Percentiles rank a stretch among this genome's conserved stretches.
phyloP scores from a whole-genome alignment of 2,329 filamentous ascomycete genomes.

The Colletotrichum cuscutae region DNA sequence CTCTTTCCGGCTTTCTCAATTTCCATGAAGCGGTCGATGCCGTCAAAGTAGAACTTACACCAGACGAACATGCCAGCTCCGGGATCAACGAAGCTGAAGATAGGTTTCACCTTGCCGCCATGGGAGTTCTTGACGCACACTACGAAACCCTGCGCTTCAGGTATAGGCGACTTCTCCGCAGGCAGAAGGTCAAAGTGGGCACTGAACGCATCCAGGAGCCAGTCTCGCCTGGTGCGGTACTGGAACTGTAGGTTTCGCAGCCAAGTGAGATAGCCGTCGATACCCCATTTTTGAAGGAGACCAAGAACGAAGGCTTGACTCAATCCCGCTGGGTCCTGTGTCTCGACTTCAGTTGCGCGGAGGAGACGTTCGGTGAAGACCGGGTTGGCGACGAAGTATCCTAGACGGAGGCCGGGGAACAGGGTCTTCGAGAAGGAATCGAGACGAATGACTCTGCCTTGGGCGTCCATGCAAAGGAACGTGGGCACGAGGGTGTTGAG shows the following conservation, averaged over 20 bases:
- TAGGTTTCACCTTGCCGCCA: slow-evolving; percentile 26
- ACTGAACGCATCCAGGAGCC: slow-evolving; percentile 67
- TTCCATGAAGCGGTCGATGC: slow-evolving; percentile 33
- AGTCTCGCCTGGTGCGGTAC: slow-evolving; percentile 74
- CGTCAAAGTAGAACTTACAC: slow-evolving; percentile 42
- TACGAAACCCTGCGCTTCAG: slow-evolving; percentile 36
- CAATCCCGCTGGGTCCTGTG: slow-evolving; percentile 76
- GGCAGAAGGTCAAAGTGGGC: slow-evolving; percentile 36
- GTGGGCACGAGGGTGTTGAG: slow-evolving; percentile 37
- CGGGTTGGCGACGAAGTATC: slow-evolving; percentile 65
- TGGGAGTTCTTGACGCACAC: slow-evolving; percentile 32
- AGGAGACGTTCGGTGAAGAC: slow-evolving; percentile 43
- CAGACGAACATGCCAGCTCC: slow-evolving; percentile 47
- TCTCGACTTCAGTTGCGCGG: slow-evolving; percentile 57
- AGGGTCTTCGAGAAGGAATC: slow-evolving; percentile 40
- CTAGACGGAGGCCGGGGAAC: slow-evolving; percentile 74
- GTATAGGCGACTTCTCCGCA: slow-evolving; percentile 35
- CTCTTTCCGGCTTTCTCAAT: slow-evolving; percentile 34
- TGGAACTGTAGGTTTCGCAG: slow-evolving; percentile 74
- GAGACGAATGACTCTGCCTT: slow-evolving; percentile 41
- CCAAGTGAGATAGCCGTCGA: slow-evolving; percentile 80
- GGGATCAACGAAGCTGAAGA: slow-evolving; percentile 44
- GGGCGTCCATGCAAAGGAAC: slow-evolving; percentile 39
- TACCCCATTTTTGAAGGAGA: slow-evolving; percentile 72
- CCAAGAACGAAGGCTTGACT: slow-evolving; percentile 57